These are phyloP conservation scores for Mycena citricolor DNA, from an alignment of 1,284 basidiomycete species.

Conservation along the genomic window DNA sequence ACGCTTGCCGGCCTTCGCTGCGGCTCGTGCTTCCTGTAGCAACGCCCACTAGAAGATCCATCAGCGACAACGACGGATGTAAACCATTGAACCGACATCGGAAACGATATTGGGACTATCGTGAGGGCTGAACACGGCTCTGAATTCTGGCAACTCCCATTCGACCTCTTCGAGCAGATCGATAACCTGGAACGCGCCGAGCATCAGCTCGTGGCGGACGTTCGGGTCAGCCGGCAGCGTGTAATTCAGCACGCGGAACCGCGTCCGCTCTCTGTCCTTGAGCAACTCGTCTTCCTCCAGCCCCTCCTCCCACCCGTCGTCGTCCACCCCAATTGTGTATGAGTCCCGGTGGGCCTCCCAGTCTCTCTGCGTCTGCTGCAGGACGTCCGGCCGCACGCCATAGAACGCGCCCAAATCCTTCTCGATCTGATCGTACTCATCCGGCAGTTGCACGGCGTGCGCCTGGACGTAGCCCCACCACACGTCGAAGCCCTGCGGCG, in stretches of 20 bases:
- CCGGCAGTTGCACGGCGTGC: conserved; percentile 55
- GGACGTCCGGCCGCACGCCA: conserved; percentile 43
- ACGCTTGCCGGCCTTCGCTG: conserved; percentile 41
- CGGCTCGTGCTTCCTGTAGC: conserved; percentile 27
- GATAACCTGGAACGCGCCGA: conserved; percentile 30
- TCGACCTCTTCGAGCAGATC: conserved; percentile 34
- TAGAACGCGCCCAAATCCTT: conserved; percentile 49
- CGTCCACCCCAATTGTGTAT: conserved; percentile 37
- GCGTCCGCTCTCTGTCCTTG: too few relatives aligned
- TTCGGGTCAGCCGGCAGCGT: conserved; percentile 25
- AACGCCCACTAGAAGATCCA: conserved; percentile 38
- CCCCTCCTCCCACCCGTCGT: conserved; percentile 8
- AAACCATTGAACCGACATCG: conserved; percentile 20
- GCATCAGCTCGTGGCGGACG: conserved; percentile 22
- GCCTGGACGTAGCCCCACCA: conserved; percentile 49
- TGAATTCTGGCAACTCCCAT: conserved; percentile 35
- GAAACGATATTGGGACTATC: conserved; percentile 38
- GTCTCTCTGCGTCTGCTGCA: conserved; percentile 33
- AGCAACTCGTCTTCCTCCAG: conserved; percentile 23
- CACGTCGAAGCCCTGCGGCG: conserved; percentile 53
- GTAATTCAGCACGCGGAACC: conserved; percentile 26
- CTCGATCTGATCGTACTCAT: conserved; percentile 57
- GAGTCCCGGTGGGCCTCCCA: conserved; percentile 35
- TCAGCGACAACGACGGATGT: too few relatives aligned
- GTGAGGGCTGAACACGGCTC: conserved; percentile 38